These are phyloP conservation scores for Crithidia expoeki DNA, from an alignment of 208 protist species.

Conservation along the genomic window DNA sequence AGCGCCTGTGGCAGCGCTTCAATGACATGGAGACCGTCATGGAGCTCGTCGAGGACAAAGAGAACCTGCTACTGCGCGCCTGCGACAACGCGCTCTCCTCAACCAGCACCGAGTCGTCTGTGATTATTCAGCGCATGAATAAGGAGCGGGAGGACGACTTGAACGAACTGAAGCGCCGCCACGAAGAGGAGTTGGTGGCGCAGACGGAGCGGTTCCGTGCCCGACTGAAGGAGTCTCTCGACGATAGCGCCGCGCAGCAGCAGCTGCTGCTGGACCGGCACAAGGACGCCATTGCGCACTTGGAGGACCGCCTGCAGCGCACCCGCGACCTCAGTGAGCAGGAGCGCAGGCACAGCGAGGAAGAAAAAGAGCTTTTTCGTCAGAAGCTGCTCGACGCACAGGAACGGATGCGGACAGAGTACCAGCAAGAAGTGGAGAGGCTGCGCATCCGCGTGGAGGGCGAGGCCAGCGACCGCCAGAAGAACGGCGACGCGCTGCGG, in stretches of 20 bases:
- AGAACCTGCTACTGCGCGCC: constrained; percentile 24
- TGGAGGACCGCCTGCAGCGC: constrained; percentile 54
- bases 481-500: constrained; percentile 42
- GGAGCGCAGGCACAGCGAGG: constrained; percentile 45
- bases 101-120: constrained; percentile 33
- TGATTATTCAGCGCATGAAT: constrained; percentile 13
- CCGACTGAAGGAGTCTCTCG: constrained; percentile 33
- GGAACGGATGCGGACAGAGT: constrained; percentile 36
- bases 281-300: constrained; percentile 39
- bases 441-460: constrained; percentile 48
- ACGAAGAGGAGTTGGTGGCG: constrained; percentile 40
- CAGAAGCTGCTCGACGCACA: constrained; percentile 34
- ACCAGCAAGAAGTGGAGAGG: constrained; percentile 50
- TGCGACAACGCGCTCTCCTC: constrained; percentile 27
- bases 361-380: constrained; percentile 51
- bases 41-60: constrained; percentile 27
- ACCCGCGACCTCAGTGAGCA: constrained; percentile 54
- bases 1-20: constrained; percentile 13
- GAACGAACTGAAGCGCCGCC: constrained; percentile 24
- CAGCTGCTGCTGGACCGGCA: constrained; percentile 45
- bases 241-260: constrained; percentile 40
- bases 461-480: constrained; percentile 40
- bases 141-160: constrained; percentile 29
- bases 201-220: constrained; percentile 36
- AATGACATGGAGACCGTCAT: constrained; percentile 20